phyloP scores from a whole-genome alignment of 192 early-diverging fungal genomes.

The Podila epigama region DNA sequence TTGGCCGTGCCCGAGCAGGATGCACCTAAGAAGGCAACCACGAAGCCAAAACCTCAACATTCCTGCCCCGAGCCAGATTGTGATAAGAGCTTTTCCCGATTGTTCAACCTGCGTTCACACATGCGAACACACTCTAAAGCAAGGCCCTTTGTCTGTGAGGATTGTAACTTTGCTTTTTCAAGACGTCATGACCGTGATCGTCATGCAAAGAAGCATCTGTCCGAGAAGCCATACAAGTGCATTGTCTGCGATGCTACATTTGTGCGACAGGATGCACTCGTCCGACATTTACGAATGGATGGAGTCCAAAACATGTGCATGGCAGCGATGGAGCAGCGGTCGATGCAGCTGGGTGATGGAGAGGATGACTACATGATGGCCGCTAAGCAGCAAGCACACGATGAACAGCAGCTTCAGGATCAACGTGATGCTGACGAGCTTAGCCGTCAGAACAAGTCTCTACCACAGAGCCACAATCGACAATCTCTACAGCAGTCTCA shows the following conservation, averaged over 20 bases:
- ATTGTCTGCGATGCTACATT: conserved; percentile 57
- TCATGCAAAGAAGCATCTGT: conserved; percentile 73
- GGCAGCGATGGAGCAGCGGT: conserved; percentile 48
- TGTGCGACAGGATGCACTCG: conserved; percentile 45
- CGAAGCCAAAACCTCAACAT: conserved; percentile 41
- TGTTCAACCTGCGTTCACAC: conserved; percentile 87
- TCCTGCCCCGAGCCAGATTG: conserved; percentile 75
- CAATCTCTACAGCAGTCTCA: background rate
- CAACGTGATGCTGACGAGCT: conserved; percentile 11
- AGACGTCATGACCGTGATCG: conserved; percentile 83
- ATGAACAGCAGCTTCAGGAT: conserved; percentile 31
- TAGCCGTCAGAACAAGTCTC: background rate
- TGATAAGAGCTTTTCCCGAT: conserved; percentile 80
- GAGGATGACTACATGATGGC: conserved; percentile 33
- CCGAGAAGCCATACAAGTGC: conserved; percentile 67
- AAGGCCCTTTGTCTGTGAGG: conserved; percentile 69
- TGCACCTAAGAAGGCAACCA: conserved; percentile 13
- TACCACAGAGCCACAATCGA: background rate
- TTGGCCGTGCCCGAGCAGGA: background rate
- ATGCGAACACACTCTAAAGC: conserved; percentile 77
- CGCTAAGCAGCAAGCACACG: conserved; percentile 39
- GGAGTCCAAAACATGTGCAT: conserved; percentile 45
- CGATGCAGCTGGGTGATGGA: conserved; percentile 24
- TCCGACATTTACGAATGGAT: conserved; percentile 46
- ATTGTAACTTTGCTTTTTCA: conserved; percentile 73